Base-by-base conservation (phyloP, 345 rosid genomes). In the Microthlaspi erraticum region DNA sequence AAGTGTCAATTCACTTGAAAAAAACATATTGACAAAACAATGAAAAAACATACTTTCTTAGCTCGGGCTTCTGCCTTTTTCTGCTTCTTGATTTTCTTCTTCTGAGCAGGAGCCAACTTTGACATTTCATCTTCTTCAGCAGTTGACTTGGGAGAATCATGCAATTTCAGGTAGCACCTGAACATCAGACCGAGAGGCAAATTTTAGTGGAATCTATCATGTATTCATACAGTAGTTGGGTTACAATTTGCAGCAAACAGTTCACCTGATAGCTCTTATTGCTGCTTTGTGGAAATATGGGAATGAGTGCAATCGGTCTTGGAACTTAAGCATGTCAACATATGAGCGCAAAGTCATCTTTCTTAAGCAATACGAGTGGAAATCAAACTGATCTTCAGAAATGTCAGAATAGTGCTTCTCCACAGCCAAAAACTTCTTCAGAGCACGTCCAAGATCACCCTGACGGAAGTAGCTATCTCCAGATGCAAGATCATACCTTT, bases 361-460 rank as follows among this genome's bases (percentile, higher is more conserved):
- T 74, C 98, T 83, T 75, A 95, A 80, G 84, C 99, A 95, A 82
- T 95, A 95, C n/a, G 98, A 85, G 80, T 95, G 99, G 79, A 95
- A 95, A 77, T 95, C 99, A 71, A 95, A 95, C 55, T 95, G 99
- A 76, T 95, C 98, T 76, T 90, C 99, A 23, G 96, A 88, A 65
- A 95, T 95, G 81, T 95, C 99, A 65, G 94, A 85, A 79, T 92
- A 95, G 80, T 95, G 98, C 88, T 95, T 95, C 85, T 95, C 99
- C 83, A 92, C 98, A 58, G 94, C 91, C 76, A 95, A 81, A 84
- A 88, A 92, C 66, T 86, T 90, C 85, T 95, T 92, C 18, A 95
- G 72, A 60, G 99, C 96, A 55, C 87, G 91, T 56, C 99, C 99
- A 71, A 95, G 90, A 77, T 95, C 97, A 73, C 92, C 92, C 78